Conservation (phyloP, 306 rosid species). For the Sindora glabra region DNA sequence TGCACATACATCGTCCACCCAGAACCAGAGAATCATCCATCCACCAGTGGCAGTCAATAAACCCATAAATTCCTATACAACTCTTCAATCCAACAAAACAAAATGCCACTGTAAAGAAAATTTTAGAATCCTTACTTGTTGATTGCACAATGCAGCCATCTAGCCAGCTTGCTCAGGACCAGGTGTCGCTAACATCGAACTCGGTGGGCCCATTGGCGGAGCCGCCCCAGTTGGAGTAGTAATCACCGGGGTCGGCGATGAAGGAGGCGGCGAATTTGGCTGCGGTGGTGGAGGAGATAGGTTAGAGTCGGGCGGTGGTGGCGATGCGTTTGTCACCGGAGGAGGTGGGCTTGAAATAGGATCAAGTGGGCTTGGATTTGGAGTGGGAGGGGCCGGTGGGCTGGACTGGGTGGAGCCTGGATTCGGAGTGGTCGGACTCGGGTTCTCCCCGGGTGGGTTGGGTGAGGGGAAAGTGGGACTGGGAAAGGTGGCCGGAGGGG, state of each 20-base stretch:
- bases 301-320: slow-evolving; percentile 3
- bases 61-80: background rate
- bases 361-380: background rate
- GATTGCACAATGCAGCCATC: slow-evolving; percentile 9
- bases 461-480: slow-evolving; percentile 36
- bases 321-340: background rate
- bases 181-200: slow-evolving; percentile 29
- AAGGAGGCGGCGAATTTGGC: slow-evolving; percentile 10
- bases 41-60: background rate
- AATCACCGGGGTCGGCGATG: too few relatives aligned
- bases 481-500: slow-evolving; percentile 38
- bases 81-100: background rate
- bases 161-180: slow-evolving; percentile 52
- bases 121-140: slow-evolving; percentile 4
- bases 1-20: background rate
- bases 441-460: background rate
- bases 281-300: slow-evolving; percentile 42
- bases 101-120: background rate
- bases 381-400: slow-evolving; percentile 13
- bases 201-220: slow-evolving; percentile 21
- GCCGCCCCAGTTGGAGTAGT: slow-evolving; percentile 15
- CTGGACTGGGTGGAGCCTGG: slow-evolving; percentile 27
- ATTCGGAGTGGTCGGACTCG: slow-evolving; percentile 14
- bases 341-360: background rate
- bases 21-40: background rate